Evolutionary conservation across 495 filamentous ascomycete species (phyloP).

Genomic region (Lentithecium fluviatile): DNA sequence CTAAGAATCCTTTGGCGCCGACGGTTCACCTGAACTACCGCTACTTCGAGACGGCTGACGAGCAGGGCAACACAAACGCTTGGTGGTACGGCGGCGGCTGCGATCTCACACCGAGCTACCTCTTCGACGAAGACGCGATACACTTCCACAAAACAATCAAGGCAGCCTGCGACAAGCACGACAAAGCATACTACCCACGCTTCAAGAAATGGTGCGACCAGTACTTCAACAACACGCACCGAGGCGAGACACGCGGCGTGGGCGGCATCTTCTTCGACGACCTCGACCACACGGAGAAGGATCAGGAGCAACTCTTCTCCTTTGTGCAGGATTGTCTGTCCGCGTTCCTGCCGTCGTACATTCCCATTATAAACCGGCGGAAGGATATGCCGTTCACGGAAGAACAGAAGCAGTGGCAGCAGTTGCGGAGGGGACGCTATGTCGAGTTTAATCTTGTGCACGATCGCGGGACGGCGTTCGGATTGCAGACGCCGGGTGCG

Average conservation of each 20-base stretch:
- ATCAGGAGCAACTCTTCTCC: conserved; percentile 87
- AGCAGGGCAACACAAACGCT: conserved; percentile 66
- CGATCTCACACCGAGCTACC: conserved; percentile 88
- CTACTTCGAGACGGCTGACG: conserved; percentile 92
- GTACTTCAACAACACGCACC: conserved; percentile 93
- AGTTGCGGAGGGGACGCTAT: conserved; percentile 86
- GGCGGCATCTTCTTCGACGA: conserved; percentile 99
- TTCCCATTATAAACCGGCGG: conserved; percentile 80
- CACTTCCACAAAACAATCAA: conserved; percentile 96
- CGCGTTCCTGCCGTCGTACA: conserved; percentile 87
- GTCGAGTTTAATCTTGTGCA: conserved; percentile 99
- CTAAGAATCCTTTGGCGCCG: conserved; percentile 91
- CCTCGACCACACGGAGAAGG: conserved; percentile 79
- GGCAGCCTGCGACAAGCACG: conserved; percentile 88
- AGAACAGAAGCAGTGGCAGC: conserved; percentile 92
- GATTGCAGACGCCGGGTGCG: conserved; percentile 86
- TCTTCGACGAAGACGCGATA: conserved; percentile 94
- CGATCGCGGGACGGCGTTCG: conserved; percentile 93
- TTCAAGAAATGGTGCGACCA: conserved; percentile 99
- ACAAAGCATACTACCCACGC: conserved; percentile 85
- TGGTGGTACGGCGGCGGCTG: conserved; percentile 99
- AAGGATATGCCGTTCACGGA: conserved; percentile 89
- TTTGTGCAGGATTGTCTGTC: conserved; percentile 82
- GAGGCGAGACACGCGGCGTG: conserved; percentile 81
- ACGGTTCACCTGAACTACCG: conserved; percentile 98